A percentile compares a stretch with the other conserved stretches of the same genome.
phyloP scores from a whole-genome alignment of 352 stramenopile genomes.

The Globisporangium nodosum region DNA sequence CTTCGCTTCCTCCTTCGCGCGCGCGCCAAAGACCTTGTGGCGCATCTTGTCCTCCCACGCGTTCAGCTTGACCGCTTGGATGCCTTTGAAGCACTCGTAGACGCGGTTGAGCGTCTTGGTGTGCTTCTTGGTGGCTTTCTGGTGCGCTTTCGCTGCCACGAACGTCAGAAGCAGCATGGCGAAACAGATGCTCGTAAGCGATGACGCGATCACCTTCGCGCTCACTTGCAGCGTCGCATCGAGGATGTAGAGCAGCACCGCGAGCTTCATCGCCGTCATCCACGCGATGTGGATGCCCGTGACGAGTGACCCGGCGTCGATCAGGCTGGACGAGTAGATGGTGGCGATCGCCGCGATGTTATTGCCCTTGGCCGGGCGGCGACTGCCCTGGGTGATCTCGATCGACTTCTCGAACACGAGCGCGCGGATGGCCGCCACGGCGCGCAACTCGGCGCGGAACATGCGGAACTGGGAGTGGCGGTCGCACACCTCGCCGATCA shows the following conservation, averaged over 20 bases:
- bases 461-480: slow-evolving; percentile 27
- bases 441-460: slow-evolving; percentile 26
- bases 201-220: slow-evolving; percentile 17
- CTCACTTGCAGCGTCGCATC: slow-evolving; percentile 24
- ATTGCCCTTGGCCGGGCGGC: slow-evolving; percentile 20
- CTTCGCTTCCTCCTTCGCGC: slow-evolving; percentile 24
- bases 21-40: slow-evolving; percentile 28
- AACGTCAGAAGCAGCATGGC: slow-evolving; percentile 23
- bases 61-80: slow-evolving; percentile 36
- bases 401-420: slow-evolving; percentile 35
- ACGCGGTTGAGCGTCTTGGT: slow-evolving; percentile 28
- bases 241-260: slow-evolving; percentile 24
- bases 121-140: slow-evolving; percentile 36
- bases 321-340: slow-evolving; percentile 35
- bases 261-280: slow-evolving; percentile 25
- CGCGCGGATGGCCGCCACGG: slow-evolving; percentile 27
- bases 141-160: slow-evolving; percentile 12
- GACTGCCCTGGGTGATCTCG: slow-evolving; percentile 18
- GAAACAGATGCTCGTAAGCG: slow-evolving; percentile 20
- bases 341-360: slow-evolving; percentile 32
- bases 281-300: slow-evolving; percentile 30
- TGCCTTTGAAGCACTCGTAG: slow-evolving; percentile 37
- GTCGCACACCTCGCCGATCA: slow-evolving; percentile 26
- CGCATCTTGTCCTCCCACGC: slow-evolving; percentile 38
- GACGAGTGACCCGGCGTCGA: slow-evolving; percentile 25